Evolutionary conservation across 352 stramenopile genomes (phyloP), one percentile per base, ranked within the genome.

Genomic region (Lagenidium sp.): DNA sequence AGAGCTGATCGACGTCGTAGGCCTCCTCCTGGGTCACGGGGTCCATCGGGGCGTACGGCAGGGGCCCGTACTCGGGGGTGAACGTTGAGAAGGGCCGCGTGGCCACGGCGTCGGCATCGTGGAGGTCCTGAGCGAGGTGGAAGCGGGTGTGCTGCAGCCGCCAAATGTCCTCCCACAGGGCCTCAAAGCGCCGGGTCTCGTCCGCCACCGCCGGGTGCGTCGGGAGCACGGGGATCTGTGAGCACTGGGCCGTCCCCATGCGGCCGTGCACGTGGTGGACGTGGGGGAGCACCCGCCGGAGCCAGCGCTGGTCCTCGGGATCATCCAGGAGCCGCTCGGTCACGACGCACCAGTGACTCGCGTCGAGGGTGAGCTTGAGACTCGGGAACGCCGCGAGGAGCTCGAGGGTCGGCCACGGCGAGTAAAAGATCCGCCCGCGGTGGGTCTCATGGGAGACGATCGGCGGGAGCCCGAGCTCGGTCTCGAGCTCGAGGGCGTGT

Each of bases 41-140:
- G 16, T 72, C 47, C 1, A 56, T 51, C 8, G 65, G 70, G 0
- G 70, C 67, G 55, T 86, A 86, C 42, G 74, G 70, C 15, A 70
- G 65, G 0, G 74, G 70, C n/a, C 74, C 74, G 38, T 86, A 86
- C 55, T 86, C 74, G 4, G 74, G 68, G 21, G 74, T 86, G 54
- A 86, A 84, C 22, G 70, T 86, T 26, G 70, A 55, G 19, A 69
- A 56, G 23, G 20, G 34, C 7, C 47, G 35, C 15, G 40, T 19
- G 2, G 45, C 35, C 6, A 42, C 36, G 16, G 37, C 42, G 15
- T 31, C 10, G 18, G 31, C 12, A 16, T 34, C 21, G 22, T 63
- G 36, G 1, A 50, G 15, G 3, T 51, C 52, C 16, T 57, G 32
- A 2, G 45, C 41, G 13, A 52, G 29, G 6, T 42, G 28, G 15